Evolutionary conservation across 768 basidiomycete species (phyloP).

Genomic region (Mycena vitilis): DNA sequence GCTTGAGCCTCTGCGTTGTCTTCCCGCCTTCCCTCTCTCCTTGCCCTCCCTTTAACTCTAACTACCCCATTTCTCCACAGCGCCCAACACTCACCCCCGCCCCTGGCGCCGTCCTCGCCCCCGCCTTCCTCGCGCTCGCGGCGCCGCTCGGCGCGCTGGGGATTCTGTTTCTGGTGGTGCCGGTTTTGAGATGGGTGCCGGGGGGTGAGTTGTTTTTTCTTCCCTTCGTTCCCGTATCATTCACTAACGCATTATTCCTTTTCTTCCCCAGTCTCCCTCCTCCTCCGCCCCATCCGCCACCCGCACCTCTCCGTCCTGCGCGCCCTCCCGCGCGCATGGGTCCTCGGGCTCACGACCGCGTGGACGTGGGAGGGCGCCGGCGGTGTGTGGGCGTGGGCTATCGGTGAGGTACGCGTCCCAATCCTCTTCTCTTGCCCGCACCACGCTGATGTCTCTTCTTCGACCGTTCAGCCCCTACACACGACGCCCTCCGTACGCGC

Average conservation of each 20-base stretch:
- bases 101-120: constrained; percentile 49
- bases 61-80: neutral
- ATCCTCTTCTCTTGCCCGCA: too few species aligned
- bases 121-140: constrained; percentile 53
- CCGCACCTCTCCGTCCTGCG: constrained; percentile 48
- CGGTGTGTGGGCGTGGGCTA: constrained; percentile 66
- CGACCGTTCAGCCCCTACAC: constrained; percentile 50
- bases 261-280: constrained; percentile 55
- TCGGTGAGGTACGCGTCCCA: constrained; percentile 69
- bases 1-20: too few species aligned
- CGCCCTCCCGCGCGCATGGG: constrained; percentile 62
- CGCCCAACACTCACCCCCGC: constrained; percentile 24
- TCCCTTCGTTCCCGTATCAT: too few species aligned
- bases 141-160: constrained; percentile 52
- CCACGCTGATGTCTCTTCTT: too few species aligned
- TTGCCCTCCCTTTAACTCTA: too few species aligned
- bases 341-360: constrained; percentile 62
- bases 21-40: too few species aligned
- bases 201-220: constrained; percentile 59
- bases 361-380: constrained; percentile 75
- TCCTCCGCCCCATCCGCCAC: constrained; percentile 46
- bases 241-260: too few species aligned
- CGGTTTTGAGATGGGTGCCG: constrained; percentile 67
- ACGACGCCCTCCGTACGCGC: constrained; percentile 40
- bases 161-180: constrained; percentile 63